phyloP scores from a whole-genome alignment of 192 early-diverging fungal genomes.

The Oehlia diaphana region DNA sequence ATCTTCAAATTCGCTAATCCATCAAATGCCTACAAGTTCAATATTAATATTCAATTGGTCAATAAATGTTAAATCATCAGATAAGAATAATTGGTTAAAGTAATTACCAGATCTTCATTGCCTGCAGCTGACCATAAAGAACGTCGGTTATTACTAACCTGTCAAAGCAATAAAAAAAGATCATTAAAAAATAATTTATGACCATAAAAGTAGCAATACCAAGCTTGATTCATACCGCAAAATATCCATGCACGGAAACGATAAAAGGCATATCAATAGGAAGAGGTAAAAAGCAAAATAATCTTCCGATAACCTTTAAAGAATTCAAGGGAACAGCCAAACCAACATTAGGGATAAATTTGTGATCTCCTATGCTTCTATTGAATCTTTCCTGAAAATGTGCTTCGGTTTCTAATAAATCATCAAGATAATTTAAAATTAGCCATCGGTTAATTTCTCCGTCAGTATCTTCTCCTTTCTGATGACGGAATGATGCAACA shows the following conservation, averaged over 20 bases:
- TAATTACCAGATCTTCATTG: background rate
- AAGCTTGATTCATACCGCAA: conserved; percentile 32
- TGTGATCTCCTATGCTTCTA: conserved; percentile 20
- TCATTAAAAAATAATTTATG: background rate
- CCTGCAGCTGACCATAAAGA: background rate
- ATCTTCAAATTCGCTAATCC: background rate
- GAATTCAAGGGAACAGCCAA: conserved; percentile 29
- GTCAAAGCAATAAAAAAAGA: background rate
- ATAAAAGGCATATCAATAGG: conserved; percentile 33
- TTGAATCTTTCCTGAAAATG: conserved; percentile 18
- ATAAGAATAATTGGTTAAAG: background rate
- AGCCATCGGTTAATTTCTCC: conserved; percentile 10
- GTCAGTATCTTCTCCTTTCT: background rate
- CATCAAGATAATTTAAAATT: conserved; percentile 32
- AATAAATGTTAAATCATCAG: background rate
- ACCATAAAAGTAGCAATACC: background rate
- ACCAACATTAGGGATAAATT: conserved; percentile 43
- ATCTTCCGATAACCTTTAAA: conserved; percentile 19
- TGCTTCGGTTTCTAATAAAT: conserved; percentile 8
- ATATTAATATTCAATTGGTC: too few relatives aligned
- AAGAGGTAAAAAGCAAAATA: conserved; percentile 46
- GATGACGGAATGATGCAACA: background rate
- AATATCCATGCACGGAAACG: conserved; percentile 43
- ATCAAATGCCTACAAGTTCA: background rate
- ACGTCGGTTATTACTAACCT: conserved; percentile 9